phyloP scores from a whole-genome alignment of 176 grass and related monocot species.

The Secale cereale region DNA sequence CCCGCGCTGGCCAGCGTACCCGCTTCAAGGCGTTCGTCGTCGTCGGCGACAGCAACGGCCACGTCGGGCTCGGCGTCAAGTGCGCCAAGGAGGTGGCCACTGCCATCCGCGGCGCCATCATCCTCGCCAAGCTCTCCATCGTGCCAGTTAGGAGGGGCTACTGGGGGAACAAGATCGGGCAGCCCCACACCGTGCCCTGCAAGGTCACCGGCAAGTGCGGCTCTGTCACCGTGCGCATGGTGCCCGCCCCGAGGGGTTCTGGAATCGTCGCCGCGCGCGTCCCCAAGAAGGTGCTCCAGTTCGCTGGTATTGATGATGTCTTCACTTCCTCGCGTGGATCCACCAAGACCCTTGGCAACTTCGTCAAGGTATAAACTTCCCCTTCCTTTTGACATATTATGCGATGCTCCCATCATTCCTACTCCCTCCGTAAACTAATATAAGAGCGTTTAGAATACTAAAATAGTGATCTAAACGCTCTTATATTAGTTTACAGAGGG shows the following conservation, averaged over 20 bases:
- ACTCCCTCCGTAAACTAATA: too few species aligned
- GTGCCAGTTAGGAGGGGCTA: slow-evolving; percentile 76
- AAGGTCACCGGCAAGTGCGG: slow-evolving; percentile 94
- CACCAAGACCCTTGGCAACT: slow-evolving; percentile 91
- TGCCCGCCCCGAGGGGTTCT: slow-evolving; percentile 73
- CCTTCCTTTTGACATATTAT: not conserved
- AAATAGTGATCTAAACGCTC: too few species aligned
- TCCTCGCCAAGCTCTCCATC: slow-evolving; percentile 80
- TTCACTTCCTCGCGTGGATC: slow-evolving; percentile 85
- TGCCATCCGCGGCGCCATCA: slow-evolving; percentile 84
- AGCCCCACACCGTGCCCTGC: slow-evolving; percentile 83
- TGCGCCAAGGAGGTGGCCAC: slow-evolving; percentile 94
- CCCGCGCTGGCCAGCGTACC: slow-evolving; percentile 81
- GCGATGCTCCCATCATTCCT: not conserved
- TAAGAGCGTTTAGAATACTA: too few species aligned
- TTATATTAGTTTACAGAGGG: too few species aligned
- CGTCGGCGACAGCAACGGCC: slow-evolving; percentile 75
- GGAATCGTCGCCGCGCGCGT: slow-evolving; percentile 80
- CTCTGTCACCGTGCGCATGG: slow-evolving; percentile 81
- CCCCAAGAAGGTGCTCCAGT: slow-evolving; percentile 95
- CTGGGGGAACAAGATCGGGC: slow-evolving; percentile 91
- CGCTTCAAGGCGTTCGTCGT: slow-evolving; percentile 94
- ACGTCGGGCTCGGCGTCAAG: slow-evolving; percentile 86
- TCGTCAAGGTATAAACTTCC: slow-evolving; percentile 60
- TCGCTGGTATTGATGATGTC: slow-evolving; percentile 86